These are phyloP conservation scores for Lepraria neglecta DNA, from an alignment of 495 filamentous ascomycete genomes.

Conservation along the genomic window DNA sequence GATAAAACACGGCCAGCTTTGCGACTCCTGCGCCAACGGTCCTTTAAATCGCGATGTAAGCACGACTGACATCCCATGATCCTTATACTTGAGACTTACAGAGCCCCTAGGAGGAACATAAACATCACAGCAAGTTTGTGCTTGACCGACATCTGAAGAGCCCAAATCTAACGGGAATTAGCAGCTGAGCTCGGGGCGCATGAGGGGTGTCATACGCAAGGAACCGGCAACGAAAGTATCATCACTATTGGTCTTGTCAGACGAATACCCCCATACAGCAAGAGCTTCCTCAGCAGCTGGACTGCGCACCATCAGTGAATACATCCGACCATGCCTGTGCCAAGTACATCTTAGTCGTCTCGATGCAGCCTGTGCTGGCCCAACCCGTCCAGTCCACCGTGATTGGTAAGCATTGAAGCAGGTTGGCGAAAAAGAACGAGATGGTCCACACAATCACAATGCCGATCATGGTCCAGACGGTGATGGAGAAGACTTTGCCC, in stretches of 20 bases:
- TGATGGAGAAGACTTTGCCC: background rate
- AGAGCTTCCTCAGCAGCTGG: background rate
- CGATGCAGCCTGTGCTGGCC: background rate
- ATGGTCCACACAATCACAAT: slow-evolving; percentile 1
- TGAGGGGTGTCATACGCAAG: background rate
- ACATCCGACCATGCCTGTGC: slow-evolving; percentile 15
- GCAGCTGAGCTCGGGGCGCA: background rate
- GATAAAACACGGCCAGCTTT: background rate
- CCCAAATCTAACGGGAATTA: slow-evolving; percentile 2
- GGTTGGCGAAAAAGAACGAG: background rate
- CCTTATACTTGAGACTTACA: background rate
- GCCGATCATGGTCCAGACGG: slow-evolving; percentile 1
- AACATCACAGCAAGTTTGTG: background rate
- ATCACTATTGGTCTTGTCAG: background rate
- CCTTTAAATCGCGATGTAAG: background rate
- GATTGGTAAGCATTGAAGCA: slow-evolving; percentile 12
- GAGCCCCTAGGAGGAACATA: background rate
- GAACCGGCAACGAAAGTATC: background rate
- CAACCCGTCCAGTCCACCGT: background rate
- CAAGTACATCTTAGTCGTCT: background rate
- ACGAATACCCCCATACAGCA: background rate
- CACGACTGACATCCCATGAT: background rate
- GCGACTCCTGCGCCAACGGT: background rate
- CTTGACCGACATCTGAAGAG: background rate
- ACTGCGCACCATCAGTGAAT: background rate